These are phyloP conservation scores for Alternaria metachromatica DNA, from an alignment of 2,329 filamentous ascomycete species.

Conservation along the genomic window DNA sequence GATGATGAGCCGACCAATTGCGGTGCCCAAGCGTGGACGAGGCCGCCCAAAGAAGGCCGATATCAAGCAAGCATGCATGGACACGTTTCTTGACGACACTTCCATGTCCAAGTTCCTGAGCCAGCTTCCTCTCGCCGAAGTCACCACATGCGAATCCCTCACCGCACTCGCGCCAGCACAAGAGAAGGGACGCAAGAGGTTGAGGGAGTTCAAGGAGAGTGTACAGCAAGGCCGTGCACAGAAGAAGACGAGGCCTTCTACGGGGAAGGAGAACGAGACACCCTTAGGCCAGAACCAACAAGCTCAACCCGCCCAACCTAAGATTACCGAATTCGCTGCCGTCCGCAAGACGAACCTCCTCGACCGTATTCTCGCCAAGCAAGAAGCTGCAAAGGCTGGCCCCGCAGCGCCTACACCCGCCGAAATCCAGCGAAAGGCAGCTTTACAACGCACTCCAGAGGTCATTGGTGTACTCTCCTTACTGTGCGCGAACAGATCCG, in stretches of 20 bases:
- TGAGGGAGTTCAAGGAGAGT: conserved; percentile 72
- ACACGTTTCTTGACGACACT: conserved; percentile 45
- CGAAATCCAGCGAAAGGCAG: conserved; percentile 54
- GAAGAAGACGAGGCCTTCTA: conserved; percentile 37
- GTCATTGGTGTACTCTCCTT: conserved; percentile 53
- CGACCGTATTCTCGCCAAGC: conserved; percentile 60
- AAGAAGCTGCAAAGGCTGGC: conserved; percentile 48
- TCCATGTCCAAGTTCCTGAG: conserved; percentile 58
- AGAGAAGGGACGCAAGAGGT: conserved; percentile 70
- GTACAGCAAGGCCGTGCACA: conserved; percentile 51
- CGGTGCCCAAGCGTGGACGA: conserved; percentile 44
- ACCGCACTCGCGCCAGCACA: conserved; percentile 64
- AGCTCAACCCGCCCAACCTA: conserved; percentile 35
- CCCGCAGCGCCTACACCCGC: conserved; percentile 50
- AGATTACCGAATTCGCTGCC: conserved; percentile 48
- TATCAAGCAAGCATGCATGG: conserved; percentile 58
- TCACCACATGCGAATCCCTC: conserved; percentile 61
- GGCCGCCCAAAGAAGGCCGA: conserved; percentile 42
- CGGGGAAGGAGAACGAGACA: conserved; percentile 43
- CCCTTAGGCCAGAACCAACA: conserved; percentile 12
- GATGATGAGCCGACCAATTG: conserved; percentile 33
- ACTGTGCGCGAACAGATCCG: conserved; percentile 46
- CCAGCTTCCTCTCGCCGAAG: conserved; percentile 62
- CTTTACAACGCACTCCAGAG: conserved; percentile 56
- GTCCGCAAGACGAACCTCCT: conserved; percentile 56